These are phyloP conservation scores for Penicillium sp. DNA, from an alignment of 2,329 filamentous ascomycete species.

Conservation along the genomic window DNA sequence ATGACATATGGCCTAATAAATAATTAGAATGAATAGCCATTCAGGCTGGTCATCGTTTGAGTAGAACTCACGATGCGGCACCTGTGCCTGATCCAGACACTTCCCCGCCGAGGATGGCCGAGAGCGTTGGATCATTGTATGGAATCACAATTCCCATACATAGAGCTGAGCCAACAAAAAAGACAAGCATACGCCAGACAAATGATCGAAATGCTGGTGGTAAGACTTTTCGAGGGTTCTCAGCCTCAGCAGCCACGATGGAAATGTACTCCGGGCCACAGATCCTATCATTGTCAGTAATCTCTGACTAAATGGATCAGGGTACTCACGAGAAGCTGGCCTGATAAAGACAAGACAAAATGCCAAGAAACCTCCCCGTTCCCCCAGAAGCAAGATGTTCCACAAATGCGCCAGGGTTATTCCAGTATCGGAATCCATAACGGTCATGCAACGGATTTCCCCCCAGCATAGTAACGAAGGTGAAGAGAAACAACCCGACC, in stretches of 20 bases:
- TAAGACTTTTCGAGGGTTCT: slow-evolving; percentile 67
- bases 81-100: slow-evolving; percentile 51
- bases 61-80: slow-evolving; percentile 46
- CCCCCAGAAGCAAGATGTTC: slow-evolving; percentile 61
- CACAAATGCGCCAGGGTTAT: slow-evolving; percentile 56
- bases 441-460: slow-evolving; percentile 69
- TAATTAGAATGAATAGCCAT: background rate
- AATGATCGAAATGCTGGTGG: slow-evolving; percentile 71
- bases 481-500: slow-evolving; percentile 42
- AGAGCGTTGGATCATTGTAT: slow-evolving; percentile 62
- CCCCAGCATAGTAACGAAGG: slow-evolving; percentile 77
- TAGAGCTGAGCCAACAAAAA: slow-evolving; percentile 70
- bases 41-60: background rate
- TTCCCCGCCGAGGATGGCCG: slow-evolving; percentile 50
- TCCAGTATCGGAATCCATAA: slow-evolving; percentile 67
- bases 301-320: no score
- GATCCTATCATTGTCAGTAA: slow-evolving; percentile 35
- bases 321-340: slow-evolving; percentile 56
- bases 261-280: slow-evolving; percentile 65
- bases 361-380: slow-evolving; percentile 53
- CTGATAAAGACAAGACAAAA: slow-evolving; percentile 70
- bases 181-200: slow-evolving; percentile 71
- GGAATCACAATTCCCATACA: slow-evolving; percentile 68
- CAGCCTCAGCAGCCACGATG: slow-evolving; percentile 63
- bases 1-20: slow-evolving; percentile 56